Evolutionary conservation across 2,329 filamentous ascomycete species (phyloP).

Genomic region (Allantophomopsis cytisporea): DNA sequence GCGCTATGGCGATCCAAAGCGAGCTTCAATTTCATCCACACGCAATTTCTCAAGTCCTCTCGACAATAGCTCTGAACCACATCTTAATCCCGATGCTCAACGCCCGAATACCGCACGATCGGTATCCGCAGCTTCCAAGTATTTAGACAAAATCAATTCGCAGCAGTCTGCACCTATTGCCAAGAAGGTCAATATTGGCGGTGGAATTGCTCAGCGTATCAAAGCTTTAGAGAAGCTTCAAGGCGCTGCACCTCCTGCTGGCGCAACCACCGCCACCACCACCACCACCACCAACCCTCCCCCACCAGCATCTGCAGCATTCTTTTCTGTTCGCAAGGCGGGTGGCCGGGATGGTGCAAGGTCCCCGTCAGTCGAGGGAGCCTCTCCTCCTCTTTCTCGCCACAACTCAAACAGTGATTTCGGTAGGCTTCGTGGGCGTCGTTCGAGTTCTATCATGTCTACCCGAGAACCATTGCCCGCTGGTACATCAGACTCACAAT

Average conservation of each 20-base stretch:
- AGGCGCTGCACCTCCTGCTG: too few relatives aligned
- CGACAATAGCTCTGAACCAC: constrained; percentile 19
- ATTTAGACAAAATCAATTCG: constrained; percentile 40
- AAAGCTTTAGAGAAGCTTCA: constrained; percentile 74
- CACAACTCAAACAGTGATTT: constrained; percentile 17
- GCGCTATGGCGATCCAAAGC: constrained; percentile 8
- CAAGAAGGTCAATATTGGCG: constrained; percentile 74
- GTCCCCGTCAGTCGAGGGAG: constrained; percentile 21
- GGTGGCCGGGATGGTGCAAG: constrained; percentile 17
- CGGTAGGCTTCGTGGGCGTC: too few relatives aligned
- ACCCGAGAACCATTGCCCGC: too few relatives aligned
- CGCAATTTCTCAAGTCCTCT: constrained; percentile 21
- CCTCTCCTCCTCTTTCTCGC: constrained; percentile 24
- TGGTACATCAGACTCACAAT: too few relatives aligned
- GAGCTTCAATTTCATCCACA: constrained; percentile 7
- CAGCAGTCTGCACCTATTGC: constrained; percentile 33
- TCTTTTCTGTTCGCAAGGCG: constrained; percentile 43
- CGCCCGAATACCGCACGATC: constrained; percentile 12
- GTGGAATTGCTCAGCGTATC: constrained; percentile 86
- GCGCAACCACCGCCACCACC: constrained; percentile 30
- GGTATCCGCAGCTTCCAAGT: constrained; percentile 38
- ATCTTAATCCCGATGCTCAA: constrained; percentile 22
- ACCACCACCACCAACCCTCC: constrained; percentile 13
- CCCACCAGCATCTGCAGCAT: constrained; percentile 26
- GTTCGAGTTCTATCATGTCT: too few relatives aligned